Evolutionary conservation across 176 grass and related monocot genomes (phyloP).

Genomic region (Cenchrus americanus): DNA sequence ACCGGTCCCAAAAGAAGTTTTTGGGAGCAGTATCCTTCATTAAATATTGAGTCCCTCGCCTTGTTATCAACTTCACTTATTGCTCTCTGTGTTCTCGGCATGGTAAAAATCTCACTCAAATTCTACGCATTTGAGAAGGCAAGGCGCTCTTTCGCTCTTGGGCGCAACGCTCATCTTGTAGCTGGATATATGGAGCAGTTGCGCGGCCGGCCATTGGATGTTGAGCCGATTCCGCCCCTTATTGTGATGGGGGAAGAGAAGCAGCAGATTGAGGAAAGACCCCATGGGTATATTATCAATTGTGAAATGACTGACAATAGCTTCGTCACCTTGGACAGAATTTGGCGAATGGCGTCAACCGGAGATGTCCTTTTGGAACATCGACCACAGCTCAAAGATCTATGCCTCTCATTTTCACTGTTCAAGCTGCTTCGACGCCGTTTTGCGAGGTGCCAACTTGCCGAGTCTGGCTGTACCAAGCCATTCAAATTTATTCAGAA

Average conservation of each 20-base stretch:
- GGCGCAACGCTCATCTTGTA: neutral
- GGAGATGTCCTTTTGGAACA: neutral
- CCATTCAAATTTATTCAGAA: neutral
- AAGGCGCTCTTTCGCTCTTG: neutral
- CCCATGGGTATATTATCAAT: neutral
- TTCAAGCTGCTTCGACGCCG: neutral
- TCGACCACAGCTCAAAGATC: neutral
- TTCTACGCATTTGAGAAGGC: neutral
- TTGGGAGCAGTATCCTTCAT: no score
- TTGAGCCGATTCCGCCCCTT: neutral
- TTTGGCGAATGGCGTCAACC: neutral
- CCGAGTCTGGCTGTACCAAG: neutral
- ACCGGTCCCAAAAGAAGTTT: no score
- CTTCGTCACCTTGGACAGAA: neutral
- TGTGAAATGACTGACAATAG: neutral
- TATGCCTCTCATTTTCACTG: slow-evolving; percentile 15
- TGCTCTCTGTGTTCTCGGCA: neutral
- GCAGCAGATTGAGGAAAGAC: neutral
- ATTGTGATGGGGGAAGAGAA: slow-evolving; percentile 36
- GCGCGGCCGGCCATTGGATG: neutral
- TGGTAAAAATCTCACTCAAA: neutral
- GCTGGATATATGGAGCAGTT: slow-evolving; percentile 15
- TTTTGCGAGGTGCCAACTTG: neutral
- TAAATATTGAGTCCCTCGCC: no score
- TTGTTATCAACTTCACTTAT: neutral